These are phyloP conservation scores for Apiotrichum veenhuisii DNA, from an alignment of 1,284 basidiomycete genomes.

Conservation along the genomic window DNA sequence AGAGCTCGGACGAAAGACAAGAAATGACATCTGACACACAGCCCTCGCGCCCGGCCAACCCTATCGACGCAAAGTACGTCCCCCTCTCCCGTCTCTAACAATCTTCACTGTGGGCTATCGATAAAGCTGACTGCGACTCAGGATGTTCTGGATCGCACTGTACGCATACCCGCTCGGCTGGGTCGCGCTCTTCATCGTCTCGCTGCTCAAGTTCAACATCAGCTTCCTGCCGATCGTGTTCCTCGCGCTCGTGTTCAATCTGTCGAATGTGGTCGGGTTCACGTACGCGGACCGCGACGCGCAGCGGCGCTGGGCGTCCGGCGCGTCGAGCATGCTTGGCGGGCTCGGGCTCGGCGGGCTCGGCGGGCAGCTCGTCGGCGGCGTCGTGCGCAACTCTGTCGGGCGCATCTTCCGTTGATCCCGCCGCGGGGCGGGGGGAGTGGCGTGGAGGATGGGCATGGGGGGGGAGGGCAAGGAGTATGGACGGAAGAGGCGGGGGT, in stretches of 20 bases:
- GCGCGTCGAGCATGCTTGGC: constrained; percentile 58
- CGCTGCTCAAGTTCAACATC: constrained; percentile 78
- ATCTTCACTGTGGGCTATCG: no score
- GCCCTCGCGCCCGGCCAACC: constrained; percentile 85
- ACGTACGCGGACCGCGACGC: constrained; percentile 77
- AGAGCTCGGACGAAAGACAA: no score
- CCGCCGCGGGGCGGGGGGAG: no score
- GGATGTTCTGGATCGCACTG: constrained; percentile 61
- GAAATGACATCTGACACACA: constrained; percentile 43
- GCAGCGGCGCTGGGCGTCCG: constrained; percentile 75
- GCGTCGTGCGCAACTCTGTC: constrained; percentile 74
- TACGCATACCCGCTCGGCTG: constrained; percentile 87
- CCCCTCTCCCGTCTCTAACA: no score
- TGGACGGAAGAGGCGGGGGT: no score
- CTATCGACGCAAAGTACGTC: constrained; percentile 68
- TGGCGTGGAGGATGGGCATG: no score
- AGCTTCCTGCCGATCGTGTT: constrained; percentile 82
- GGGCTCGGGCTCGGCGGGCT: constrained; percentile 63
- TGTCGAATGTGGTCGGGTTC: constrained; percentile 77
- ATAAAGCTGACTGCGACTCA: neutral
- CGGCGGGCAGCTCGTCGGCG: constrained; percentile 71
- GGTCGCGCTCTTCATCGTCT: constrained; percentile 78
- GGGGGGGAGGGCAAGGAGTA: no score
- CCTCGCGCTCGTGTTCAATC: constrained; percentile 83
- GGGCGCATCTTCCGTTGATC: constrained; percentile 67